Percentiles rank a stretch among this genome's conserved stretches.
These are phyloP conservation scores for Spongospora subterranea DNA, from an alignment of 208 protist species.

Conservation along the genomic window DNA sequence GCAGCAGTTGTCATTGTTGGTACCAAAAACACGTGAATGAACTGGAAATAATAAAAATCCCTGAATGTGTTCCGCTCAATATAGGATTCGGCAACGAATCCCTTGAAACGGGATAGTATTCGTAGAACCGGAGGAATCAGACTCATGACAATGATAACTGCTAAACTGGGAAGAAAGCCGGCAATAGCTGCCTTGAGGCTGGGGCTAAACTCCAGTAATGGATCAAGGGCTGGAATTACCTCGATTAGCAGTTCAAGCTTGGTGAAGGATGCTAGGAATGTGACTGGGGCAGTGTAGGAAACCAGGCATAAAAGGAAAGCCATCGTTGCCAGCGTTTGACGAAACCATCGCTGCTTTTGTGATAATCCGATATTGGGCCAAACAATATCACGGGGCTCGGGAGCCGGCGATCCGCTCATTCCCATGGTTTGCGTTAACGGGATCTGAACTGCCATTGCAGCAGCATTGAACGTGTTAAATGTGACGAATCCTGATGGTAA, in stretches of 20 bases:
- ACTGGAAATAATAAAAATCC: constrained; percentile 21
- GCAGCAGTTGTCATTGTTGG: neutral
- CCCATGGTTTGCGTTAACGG: neutral
- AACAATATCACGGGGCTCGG: neutral
- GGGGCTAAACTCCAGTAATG: neutral
- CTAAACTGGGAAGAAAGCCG: constrained; percentile 37
- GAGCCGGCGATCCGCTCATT: neutral
- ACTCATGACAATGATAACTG: constrained; percentile 3
- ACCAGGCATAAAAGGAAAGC: neutral
- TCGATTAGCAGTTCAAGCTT: neutral
- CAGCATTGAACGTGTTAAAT: neutral
- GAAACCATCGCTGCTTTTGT: neutral
- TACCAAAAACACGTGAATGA: neutral
- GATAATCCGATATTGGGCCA: neutral
- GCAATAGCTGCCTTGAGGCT: neutral
- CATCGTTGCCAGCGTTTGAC: neutral
- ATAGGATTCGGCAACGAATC: neutral
- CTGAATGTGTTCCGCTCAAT: neutral
- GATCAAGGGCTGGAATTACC: neutral
- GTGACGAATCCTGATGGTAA: neutral
- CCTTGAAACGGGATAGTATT: neutral
- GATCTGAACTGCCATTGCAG: constrained; percentile 17
- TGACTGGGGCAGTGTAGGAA: neutral
- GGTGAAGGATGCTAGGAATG: neutral
- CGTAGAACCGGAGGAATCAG: neutral